Evolutionary conservation across 805 yeast genomes (phyloP).

Genomic region (Nakazawaea pomicola): DNA sequence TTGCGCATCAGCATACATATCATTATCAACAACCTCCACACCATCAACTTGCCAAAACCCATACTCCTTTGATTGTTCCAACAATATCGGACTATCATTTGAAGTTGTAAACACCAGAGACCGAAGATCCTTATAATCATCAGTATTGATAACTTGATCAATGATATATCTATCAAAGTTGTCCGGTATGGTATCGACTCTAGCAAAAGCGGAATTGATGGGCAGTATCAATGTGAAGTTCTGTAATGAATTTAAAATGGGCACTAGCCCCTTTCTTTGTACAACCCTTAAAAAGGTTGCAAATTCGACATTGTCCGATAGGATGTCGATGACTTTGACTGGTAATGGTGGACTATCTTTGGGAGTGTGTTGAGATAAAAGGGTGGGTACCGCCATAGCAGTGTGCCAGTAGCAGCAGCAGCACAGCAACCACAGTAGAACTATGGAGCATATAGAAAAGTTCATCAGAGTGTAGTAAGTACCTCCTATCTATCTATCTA

Average conservation of each 20-base stretch:
- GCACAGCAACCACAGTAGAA: no score
- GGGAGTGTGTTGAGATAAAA: no score
- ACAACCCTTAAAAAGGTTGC: slow-evolving; percentile 55
- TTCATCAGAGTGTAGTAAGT: no score
- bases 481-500: no score
- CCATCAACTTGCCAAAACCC: slow-evolving; percentile 31
- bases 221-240: slow-evolving; percentile 81
- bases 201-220: slow-evolving; percentile 63
- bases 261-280: slow-evolving; percentile 60
- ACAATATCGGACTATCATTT: slow-evolving; percentile 25
- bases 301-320: slow-evolving; percentile 65
- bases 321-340: slow-evolving; percentile 55
- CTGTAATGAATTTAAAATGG: slow-evolving; percentile 49
- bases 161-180: slow-evolving; percentile 29
- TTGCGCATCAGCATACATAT: slow-evolving; percentile 55
- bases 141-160: slow-evolving; percentile 21
- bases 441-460: no score
- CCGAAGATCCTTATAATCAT: slow-evolving; percentile 22
- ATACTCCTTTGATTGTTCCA: slow-evolving; percentile 25
- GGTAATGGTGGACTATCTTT: slow-evolving; percentile 25
- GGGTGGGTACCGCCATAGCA: no score
- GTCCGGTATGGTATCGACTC: slow-evolving; percentile 11
- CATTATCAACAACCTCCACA: slow-evolving; percentile 49
- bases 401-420: no score
- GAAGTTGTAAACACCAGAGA: slow-evolving; percentile 22